phyloP scores from a whole-genome alignment of 164 flowering plant genomes.

The Berberis thunbergii region DNA sequence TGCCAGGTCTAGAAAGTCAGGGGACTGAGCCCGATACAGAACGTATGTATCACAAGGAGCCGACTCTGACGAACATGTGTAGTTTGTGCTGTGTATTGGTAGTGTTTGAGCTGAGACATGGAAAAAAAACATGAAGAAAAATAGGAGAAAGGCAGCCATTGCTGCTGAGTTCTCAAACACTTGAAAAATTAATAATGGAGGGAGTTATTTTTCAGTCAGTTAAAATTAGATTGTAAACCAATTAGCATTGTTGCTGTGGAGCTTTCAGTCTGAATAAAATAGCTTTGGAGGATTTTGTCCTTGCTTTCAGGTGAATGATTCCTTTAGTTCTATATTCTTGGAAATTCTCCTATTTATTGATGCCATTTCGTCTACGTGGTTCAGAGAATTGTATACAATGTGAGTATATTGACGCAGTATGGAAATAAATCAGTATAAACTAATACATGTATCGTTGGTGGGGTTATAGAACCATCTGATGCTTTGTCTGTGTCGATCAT shows the following conservation, averaged over 20 bases:
- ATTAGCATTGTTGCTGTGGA: constrained; percentile 13
- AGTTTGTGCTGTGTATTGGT: constrained; percentile 23
- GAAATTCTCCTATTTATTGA: no score
- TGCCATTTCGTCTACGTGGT: no score
- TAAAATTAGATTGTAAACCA: background rate
- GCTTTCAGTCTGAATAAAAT: constrained; percentile 13
- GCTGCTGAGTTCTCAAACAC: constrained; percentile 7
- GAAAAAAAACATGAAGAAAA: constrained; percentile 11
- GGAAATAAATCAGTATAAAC: no score
- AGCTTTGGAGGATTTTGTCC: constrained; percentile 6
- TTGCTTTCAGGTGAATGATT: constrained; percentile 8
- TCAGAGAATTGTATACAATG: background rate
- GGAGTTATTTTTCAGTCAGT: background rate
- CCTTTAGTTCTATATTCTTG: constrained; percentile 8
- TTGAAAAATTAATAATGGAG: constrained; percentile 1
- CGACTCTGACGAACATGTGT: constrained; percentile 29
- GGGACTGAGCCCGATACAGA: constrained; percentile 38
- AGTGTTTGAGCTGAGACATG: constrained; percentile 22
- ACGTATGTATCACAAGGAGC: constrained; percentile 38
- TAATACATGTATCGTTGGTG: no score
- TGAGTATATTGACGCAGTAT: no score
- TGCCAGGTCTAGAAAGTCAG: constrained; percentile 19
- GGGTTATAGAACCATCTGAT: no score
- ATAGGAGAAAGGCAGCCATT: constrained; percentile 20
- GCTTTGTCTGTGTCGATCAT: no score